A percentile compares a stretch with the other conserved stretches of the same genome.
Evolutionary conservation across 768 basidiomycete species (phyloP).

Genomic region (Nevesoporus exiguus): DNA sequence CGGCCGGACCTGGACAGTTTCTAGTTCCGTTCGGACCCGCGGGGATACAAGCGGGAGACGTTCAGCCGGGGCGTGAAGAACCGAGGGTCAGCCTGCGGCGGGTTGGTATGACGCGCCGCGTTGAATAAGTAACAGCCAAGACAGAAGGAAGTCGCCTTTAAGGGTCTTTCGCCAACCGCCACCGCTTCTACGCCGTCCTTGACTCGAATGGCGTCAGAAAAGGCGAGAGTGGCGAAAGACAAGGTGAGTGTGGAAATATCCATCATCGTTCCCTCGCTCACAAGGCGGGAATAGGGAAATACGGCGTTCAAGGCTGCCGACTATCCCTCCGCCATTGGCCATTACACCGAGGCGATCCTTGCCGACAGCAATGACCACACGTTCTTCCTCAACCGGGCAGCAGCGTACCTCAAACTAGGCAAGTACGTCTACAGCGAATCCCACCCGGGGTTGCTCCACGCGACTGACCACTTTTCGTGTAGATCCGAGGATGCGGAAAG

Average conservation of each 20-base stretch:
- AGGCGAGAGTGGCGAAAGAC: slow-evolving; percentile 34
- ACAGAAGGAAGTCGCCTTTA: not conserved
- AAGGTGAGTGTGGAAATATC: slow-evolving; percentile 15
- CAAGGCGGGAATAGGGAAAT: slow-evolving; percentile 63
- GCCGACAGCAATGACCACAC: slow-evolving; percentile 70
- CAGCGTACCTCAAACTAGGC: slow-evolving; percentile 90
- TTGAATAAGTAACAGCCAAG: no score
- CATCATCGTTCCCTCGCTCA: not conserved
- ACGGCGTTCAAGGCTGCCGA: slow-evolving; percentile 78
- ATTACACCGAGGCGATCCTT: slow-evolving; percentile 80
- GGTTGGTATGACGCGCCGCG: no score
- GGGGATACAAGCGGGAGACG: not conserved
- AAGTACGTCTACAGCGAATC: slow-evolving; percentile 61
- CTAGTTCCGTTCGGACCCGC: slow-evolving; percentile 2
- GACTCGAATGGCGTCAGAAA: slow-evolving; percentile 33
- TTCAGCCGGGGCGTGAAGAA: not conserved
- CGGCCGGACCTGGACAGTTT: not conserved
- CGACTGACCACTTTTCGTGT: slow-evolving; percentile 1
- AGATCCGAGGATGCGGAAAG: slow-evolving; percentile 79
- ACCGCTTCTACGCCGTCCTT: not conserved
- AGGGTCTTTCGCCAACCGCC: slow-evolving; percentile 1
- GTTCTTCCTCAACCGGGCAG: slow-evolving; percentile 82
- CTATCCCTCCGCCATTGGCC: slow-evolving; percentile 75
- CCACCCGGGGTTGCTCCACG: not conserved
- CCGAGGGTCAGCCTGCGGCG: no score